A percentile compares a stretch with the other conserved stretches of the same genome.
Evolutionary conservation across 2,329 filamentous ascomycete genomes (phyloP).

Genomic region (Drechmeria coniospora): DNA sequence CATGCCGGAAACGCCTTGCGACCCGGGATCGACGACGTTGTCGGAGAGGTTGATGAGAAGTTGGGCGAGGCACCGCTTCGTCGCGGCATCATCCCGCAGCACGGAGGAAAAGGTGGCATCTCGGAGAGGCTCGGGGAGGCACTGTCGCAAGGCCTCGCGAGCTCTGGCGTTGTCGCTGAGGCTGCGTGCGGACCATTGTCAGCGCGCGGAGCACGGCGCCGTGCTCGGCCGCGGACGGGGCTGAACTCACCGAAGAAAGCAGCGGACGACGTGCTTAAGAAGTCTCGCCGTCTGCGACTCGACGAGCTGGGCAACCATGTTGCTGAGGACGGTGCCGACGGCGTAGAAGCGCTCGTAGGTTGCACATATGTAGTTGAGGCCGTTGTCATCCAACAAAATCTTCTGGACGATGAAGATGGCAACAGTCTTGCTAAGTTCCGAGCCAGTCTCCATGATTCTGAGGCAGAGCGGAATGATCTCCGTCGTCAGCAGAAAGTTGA

Average conservation of each 20-base stretch:
- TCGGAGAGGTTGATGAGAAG: constrained; percentile 92
- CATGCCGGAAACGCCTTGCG: constrained; percentile 19
- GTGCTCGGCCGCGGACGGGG: background rate
- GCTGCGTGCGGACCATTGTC: constrained; percentile 28
- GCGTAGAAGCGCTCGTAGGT: constrained; percentile 98
- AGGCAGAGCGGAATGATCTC: constrained; percentile 97
- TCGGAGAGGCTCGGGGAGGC: constrained; percentile 92
- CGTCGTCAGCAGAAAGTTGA: constrained; percentile 95
- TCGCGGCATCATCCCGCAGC: constrained; percentile 89
- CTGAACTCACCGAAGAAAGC: constrained; percentile 71
- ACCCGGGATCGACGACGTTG: constrained; percentile 46
- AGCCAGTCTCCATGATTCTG: constrained; percentile 97
- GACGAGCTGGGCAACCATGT: constrained; percentile 96
- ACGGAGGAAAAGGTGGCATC: constrained; percentile 96
- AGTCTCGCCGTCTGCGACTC: constrained; percentile 93
- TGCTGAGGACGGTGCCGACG: constrained; percentile 90
- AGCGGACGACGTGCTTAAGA: constrained; percentile 93
- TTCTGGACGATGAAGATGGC: constrained; percentile 99
- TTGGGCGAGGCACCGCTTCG: constrained; percentile 94
- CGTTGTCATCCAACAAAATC: constrained; percentile 91
- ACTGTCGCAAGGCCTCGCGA: constrained; percentile 86
- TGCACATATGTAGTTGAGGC: constrained; percentile 94
- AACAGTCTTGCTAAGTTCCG: constrained; percentile 95
- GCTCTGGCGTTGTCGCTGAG: constrained; percentile 93
- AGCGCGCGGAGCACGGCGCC: constrained; percentile 2